Conservation (phyloP, 768 basidiomycete species). For the Tricholoma hemisulphureum region DNA sequence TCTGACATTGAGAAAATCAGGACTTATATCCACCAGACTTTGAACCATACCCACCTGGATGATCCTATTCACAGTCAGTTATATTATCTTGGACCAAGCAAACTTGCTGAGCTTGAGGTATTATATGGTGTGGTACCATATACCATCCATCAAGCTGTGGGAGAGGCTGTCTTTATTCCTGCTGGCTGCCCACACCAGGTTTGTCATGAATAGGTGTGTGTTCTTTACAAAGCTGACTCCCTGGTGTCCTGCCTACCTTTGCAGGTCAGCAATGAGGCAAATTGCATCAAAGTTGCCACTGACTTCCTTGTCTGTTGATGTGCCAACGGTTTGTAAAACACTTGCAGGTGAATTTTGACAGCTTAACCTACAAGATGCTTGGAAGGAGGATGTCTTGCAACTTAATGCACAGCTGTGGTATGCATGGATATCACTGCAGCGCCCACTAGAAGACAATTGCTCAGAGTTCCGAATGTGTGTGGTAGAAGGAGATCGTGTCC, state of each 20-base stretch:
- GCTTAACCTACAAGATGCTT: constrained; percentile 79
- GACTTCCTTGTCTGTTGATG: constrained; percentile 94
- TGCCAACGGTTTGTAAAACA: constrained; percentile 77
- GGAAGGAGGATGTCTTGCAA: constrained; percentile 92
- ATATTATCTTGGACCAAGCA: constrained; percentile 68
- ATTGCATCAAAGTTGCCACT: constrained; percentile 90
- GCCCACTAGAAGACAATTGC: background rate
- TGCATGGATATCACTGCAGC: background rate
- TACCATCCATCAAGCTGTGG: constrained; percentile 83
- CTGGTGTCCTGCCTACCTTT: constrained; percentile 6
- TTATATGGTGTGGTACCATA: constrained; percentile 70
- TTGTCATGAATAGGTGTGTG: constrained; percentile 63
- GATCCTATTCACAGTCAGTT: constrained; percentile 60
- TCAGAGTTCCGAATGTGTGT: no score
- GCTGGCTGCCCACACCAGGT: constrained; percentile 64
- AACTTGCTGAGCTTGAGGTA: constrained; percentile 60
- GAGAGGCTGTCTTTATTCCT: constrained; percentile 94
- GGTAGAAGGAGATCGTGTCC: no score
- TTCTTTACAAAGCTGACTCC: background rate
- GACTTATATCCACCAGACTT: constrained; percentile 67
- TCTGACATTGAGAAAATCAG: constrained; percentile 76
- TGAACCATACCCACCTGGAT: constrained; percentile 56
- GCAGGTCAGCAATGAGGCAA: constrained; percentile 83
- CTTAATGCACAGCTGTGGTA: constrained; percentile 28
- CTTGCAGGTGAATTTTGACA: constrained; percentile 85